Evolutionary conservation across 305 asterid genomes (phyloP).

Genomic region (Rubia peregrina): DNA sequence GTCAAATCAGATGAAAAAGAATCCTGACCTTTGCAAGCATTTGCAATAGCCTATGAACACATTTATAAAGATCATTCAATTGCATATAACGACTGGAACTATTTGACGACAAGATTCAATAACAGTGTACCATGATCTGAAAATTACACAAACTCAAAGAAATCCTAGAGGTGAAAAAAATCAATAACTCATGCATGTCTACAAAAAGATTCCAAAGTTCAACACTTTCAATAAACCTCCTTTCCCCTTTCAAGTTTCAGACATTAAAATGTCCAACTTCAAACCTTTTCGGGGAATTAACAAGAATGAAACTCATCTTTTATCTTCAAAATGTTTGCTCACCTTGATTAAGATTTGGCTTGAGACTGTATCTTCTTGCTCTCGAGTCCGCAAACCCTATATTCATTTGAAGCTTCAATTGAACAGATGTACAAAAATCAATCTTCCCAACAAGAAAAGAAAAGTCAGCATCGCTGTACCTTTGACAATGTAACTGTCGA

Average conservation of each 20-base stretch:
- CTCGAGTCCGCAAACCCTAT: conserved; percentile 80
- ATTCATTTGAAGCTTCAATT: conserved; percentile 14
- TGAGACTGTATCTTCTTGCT: conserved; percentile 81
- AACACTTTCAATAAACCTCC: not conserved
- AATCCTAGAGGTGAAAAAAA: not conserved
- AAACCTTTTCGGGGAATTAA: not conserved
- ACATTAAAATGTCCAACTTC: conserved; percentile 3
- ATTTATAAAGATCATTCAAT: not conserved
- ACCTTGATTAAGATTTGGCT: conserved; percentile 89
- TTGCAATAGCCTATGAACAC: conserved; percentile 56
- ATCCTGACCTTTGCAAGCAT: conserved; percentile 69
- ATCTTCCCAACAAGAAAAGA: not conserved
- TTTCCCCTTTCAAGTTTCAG: not conserved
- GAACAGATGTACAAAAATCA: not conserved
- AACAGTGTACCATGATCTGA: no score
- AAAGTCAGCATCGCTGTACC: conserved; percentile 30
- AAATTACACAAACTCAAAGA: not conserved
- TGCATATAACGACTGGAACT: not conserved
- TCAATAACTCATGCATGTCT: not conserved
- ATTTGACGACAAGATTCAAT: not conserved
- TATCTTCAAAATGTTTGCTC: conserved; percentile 8
- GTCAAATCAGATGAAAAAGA: conserved; percentile 46
- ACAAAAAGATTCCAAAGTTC: not conserved
- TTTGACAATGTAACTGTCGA: conserved; percentile 69
- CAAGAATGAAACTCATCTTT: not conserved